These are phyloP conservation scores for Cercospora sesami DNA, from an alignment of 2,329 filamentous ascomycete species.

Conservation along the genomic window DNA sequence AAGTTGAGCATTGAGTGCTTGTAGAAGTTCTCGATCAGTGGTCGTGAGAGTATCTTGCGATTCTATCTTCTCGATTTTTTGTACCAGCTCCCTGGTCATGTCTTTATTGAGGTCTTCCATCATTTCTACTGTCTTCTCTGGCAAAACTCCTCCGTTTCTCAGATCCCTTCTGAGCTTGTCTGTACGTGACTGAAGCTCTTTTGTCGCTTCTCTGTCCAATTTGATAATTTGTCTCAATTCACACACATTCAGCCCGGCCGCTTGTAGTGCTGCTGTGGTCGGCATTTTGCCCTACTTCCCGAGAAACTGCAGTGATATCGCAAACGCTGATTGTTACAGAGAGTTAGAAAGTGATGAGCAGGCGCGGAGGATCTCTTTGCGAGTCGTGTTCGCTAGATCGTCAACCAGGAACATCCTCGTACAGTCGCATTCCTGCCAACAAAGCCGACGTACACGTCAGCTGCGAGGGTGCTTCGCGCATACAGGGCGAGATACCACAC, in stretches of 20 bases:
- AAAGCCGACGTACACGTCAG: conserved; percentile 21
- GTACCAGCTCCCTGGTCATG: conserved; percentile 29
- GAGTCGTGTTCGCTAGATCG: neutral
- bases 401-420: conserved; percentile 21
- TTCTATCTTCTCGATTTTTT: conserved; percentile 31
- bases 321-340: neutral
- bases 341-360: neutral
- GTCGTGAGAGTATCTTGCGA: conserved; percentile 17
- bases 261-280: conserved; percentile 18
- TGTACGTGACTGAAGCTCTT: conserved; percentile 27
- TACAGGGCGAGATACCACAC: conserved; percentile 9
- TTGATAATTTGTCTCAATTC: conserved; percentile 27
- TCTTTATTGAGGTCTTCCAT: conserved; percentile 29
- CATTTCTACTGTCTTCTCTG: conserved; percentile 18
- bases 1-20: conserved; percentile 29
- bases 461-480: neutral
- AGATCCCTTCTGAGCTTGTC: conserved; percentile 26
- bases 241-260: conserved; percentile 21
- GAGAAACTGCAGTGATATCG: neutral
- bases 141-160: conserved; percentile 16
- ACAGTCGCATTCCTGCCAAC: conserved; percentile 19
- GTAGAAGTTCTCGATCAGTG: conserved; percentile 30
- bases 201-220: conserved; percentile 27
- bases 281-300: conserved; percentile 9
- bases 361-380: neutral